Evolutionary conservation across 2,329 filamentous ascomycete species (phyloP).

Genomic region (Aaosphaeria arxii): DNA sequence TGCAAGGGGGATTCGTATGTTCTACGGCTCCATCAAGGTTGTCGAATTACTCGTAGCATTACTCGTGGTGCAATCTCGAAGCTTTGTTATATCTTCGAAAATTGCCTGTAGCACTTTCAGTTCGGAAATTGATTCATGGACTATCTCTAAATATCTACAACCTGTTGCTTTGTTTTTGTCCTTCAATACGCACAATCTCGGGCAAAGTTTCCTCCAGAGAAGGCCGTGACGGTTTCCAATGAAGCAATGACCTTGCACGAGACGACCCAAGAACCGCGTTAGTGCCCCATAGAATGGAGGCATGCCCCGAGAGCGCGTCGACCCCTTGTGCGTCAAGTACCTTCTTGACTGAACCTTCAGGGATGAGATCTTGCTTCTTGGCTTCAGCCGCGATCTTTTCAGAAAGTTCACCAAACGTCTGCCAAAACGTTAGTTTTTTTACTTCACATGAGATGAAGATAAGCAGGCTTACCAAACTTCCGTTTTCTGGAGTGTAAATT

Average conservation of each 20-base stretch:
- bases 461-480: slow-evolving; percentile 29
- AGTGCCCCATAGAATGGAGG: slow-evolving; percentile 16
- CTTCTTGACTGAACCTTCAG: slow-evolving; percentile 4
- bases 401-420: slow-evolving; percentile 12
- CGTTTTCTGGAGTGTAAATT: slow-evolving; percentile 65
- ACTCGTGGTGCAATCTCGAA: too few species aligned
- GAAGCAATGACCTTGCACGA: neutral
- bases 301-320: slow-evolving; percentile 11
- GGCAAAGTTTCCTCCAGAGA: neutral
- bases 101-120: too few species aligned
- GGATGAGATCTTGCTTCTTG: slow-evolving; percentile 11
- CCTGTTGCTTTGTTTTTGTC: neutral
- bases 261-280: slow-evolving; percentile 5
- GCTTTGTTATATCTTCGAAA: too few species aligned
- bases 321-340: slow-evolving; percentile 14
- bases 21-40: too few species aligned
- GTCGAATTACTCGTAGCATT: too few species aligned
- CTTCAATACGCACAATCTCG: neutral
- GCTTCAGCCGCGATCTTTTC: slow-evolving; percentile 10
- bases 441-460: neutral
- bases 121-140: too few species aligned
- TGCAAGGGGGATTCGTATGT: too few species aligned
- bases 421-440: neutral
- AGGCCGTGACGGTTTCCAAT: neutral
- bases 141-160: neutral